Conservation (phyloP, 768 basidiomycete species). For the Suillus bovinus region DNA sequence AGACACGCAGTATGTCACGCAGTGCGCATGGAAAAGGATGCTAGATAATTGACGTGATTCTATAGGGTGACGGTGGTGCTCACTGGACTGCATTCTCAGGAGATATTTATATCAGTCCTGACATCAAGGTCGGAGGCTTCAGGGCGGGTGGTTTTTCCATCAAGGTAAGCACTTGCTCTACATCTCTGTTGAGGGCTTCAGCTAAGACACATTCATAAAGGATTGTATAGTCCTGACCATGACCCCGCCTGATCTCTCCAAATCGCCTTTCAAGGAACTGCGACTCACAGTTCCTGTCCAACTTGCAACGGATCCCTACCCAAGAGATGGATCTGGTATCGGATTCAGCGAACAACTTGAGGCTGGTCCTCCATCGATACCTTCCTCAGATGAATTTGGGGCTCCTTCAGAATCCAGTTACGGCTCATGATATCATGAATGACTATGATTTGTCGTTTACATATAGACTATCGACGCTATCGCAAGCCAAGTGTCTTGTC, state of each 20-base stretch:
- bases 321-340: constrained; percentile 33
- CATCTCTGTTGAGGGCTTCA: constrained; percentile 5
- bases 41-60: constrained; percentile 5
- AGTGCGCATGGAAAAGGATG: not conserved
- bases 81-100: constrained; percentile 64
- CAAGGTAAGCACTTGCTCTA: constrained; percentile 42
- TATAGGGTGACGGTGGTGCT: constrained; percentile 58
- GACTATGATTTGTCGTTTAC: not conserved
- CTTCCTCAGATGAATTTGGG: constrained; percentile 26
- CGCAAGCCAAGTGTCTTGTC: not conserved
- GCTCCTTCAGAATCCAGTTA: constrained; percentile 15
- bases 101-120: constrained; percentile 52
- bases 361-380: constrained; percentile 17
- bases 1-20: constrained; percentile 49
- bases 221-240: constrained; percentile 67
- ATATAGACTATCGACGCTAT: not conserved
- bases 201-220: constrained; percentile 34
- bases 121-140: constrained; percentile 60
- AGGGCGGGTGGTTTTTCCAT: constrained; percentile 63
- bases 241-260: constrained; percentile 54
- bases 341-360: not conserved
- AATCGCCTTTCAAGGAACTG: constrained; percentile 58
- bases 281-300: constrained; percentile 64
- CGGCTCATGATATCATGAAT: not conserved
- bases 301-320: constrained; percentile 64